phyloP scores from a whole-genome alignment of 257 asterid genomes.

The Nicotiana attenuata region DNA sequence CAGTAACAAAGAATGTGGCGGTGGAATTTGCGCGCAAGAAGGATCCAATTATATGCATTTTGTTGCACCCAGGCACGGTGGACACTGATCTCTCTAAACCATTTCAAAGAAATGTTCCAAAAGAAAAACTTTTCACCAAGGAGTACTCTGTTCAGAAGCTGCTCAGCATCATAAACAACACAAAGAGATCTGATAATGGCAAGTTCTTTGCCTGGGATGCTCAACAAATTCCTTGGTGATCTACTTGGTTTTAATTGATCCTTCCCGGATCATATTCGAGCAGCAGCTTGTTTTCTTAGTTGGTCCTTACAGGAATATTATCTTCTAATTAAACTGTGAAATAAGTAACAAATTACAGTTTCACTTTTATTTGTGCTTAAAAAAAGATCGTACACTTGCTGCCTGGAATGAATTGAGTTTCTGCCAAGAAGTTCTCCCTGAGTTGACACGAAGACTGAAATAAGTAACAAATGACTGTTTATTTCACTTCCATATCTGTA shows the following conservation, averaged over 20 bases:
- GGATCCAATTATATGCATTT: constrained; percentile 72
- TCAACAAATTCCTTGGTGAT: constrained; percentile 81
- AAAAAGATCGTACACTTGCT: background rate
- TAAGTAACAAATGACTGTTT: background rate
- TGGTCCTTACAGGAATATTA: background rate
- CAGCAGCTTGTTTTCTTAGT: background rate
- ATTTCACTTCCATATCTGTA: too few species aligned
- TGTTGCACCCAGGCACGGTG: constrained; percentile 97
- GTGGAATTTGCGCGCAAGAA: constrained; percentile 73
- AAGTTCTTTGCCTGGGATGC: constrained; percentile 98
- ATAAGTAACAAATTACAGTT: background rate
- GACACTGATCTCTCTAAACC: constrained; percentile 94
- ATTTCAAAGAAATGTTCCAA: constrained; percentile 73
- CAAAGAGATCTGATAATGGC: constrained; percentile 67
- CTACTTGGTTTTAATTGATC: background rate
- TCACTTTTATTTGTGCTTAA: background rate
- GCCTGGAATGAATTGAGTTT: background rate
- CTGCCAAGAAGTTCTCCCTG: background rate
- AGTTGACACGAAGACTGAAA: background rate
- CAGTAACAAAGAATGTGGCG: constrained; percentile 69
- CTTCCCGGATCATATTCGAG: background rate
- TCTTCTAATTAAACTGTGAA: background rate
- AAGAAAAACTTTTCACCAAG: constrained; percentile 71
- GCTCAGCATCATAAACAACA: constrained; percentile 48
- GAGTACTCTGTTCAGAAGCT: constrained; percentile 79